Conservation (phyloP, 441 rosid species). For the Viola pubescens region DNA sequence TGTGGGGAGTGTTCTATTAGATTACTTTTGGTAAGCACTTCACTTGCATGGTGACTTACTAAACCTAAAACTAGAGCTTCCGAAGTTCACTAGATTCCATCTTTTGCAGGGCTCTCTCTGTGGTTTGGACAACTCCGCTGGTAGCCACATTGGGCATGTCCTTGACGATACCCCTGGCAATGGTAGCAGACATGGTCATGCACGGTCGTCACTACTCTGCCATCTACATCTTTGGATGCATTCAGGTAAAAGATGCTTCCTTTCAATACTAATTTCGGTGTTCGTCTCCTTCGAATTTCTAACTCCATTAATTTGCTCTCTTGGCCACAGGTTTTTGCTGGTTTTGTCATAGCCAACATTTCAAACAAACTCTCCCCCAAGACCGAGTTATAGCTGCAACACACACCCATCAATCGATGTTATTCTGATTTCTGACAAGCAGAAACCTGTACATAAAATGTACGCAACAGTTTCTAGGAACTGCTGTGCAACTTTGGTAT, state of each 20-base stretch:
- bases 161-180: slow-evolving; percentile 74
- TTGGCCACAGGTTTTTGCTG: slow-evolving; percentile 48
- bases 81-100: no score
- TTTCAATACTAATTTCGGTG: no score
- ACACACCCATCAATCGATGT: background rate
- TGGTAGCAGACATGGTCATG: slow-evolving; percentile 74
- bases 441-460: no score
- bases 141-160: slow-evolving; percentile 80
- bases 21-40: slow-evolving; percentile 48
- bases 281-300: no score
- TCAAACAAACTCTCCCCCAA: slow-evolving; percentile 28
- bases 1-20: slow-evolving; percentile 47
- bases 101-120: slow-evolving; percentile 64
- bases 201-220: slow-evolving; percentile 65
- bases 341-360: slow-evolving; percentile 43
- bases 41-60: background rate
- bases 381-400: slow-evolving; percentile 14
- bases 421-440: no score
- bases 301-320: background rate
- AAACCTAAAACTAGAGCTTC: background rate
- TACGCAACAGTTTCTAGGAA: no score
- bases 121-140: slow-evolving; percentile 84
- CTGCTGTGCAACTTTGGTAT: no score
- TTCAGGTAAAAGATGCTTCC: slow-evolving; percentile 39
- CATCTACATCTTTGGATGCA: slow-evolving; percentile 58